phyloP scores from a whole-genome alignment of 352 stramenopile species.

The Globisporangium canariense region DNA sequence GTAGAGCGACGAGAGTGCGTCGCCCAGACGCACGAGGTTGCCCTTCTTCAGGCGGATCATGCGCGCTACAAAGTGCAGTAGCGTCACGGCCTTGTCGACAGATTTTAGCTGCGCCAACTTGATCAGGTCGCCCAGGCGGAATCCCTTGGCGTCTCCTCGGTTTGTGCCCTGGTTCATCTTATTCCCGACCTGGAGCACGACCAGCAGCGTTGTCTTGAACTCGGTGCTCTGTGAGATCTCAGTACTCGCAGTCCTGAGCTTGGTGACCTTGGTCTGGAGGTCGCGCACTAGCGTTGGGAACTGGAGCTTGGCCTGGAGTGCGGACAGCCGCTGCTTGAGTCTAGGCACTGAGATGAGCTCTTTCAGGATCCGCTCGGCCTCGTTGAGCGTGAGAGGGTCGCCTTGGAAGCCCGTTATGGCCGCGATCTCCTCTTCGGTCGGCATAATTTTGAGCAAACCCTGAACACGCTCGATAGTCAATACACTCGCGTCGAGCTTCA shows the following conservation, averaged over 20 bases:
- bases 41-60: conserved; percentile 70
- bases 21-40: conserved; percentile 53
- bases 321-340: conserved; percentile 57
- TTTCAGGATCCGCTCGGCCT: conserved; percentile 76
- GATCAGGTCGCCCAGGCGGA: conserved; percentile 56
- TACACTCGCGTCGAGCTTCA: conserved; percentile 76
- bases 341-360: conserved; percentile 72
- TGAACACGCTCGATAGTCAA: conserved; percentile 81
- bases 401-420: conserved; percentile 62
- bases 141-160: conserved; percentile 66
- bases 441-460: conserved; percentile 84
- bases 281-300: conserved; percentile 63
- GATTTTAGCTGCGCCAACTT: conserved; percentile 76
- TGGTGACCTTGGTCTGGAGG: conserved; percentile 61
- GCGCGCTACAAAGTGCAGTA: conserved; percentile 71
- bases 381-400: conserved; percentile 61
- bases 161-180: conserved; percentile 83
- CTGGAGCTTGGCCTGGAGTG: conserved; percentile 60
- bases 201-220: conserved; percentile 62
- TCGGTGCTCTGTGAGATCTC: conserved; percentile 64
- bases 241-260: conserved; percentile 49
- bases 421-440: conserved; percentile 83
- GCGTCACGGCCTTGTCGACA: conserved; percentile 51
- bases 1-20: conserved; percentile 64
- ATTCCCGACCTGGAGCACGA: conserved; percentile 82